Evolutionary conservation across 345 rosid genomes (phyloP).

Genomic region (Citrus sinensis): DNA sequence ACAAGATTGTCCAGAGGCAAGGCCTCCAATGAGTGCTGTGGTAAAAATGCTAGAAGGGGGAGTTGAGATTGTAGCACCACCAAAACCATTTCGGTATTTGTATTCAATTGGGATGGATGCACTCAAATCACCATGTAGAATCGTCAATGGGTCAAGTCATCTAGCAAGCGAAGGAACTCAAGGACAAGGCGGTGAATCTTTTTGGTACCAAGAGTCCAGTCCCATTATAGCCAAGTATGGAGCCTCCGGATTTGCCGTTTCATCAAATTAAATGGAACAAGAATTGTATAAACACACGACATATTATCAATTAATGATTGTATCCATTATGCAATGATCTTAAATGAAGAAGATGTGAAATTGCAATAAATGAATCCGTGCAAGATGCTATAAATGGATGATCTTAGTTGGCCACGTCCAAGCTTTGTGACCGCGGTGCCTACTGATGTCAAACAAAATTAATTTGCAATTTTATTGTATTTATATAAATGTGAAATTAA

Average conservation of each 20-base stretch:
- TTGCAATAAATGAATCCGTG: no score
- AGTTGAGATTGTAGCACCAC: slow-evolving; percentile 14
- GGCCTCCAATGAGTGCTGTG: slow-evolving; percentile 35
- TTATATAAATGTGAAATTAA: no score
- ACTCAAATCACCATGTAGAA: background rate
- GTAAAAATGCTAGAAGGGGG: slow-evolving; percentile 34
- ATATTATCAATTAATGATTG: no score
- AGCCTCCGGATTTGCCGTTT: background rate
- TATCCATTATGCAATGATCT: no score
- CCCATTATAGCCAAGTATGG: background rate
- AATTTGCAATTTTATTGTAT: no score
- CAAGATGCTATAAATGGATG: no score
- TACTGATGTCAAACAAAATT: no score
- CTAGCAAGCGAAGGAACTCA: background rate
- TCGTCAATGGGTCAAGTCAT: background rate
- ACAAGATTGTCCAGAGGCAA: slow-evolving; percentile 24
- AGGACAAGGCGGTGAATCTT: background rate
- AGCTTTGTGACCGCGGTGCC: no score
- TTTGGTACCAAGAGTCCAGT: background rate
- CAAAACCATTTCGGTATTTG: slow-evolving; percentile 31
- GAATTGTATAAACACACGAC: no score
- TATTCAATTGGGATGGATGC: slow-evolving; percentile 2
- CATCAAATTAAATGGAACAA: background rate
- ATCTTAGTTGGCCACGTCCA: no score
- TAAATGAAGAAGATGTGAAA: no score